phyloP scores from a whole-genome alignment of 2,329 filamentous ascomycete species.

The Apiospora rasikravindrae region DNA sequence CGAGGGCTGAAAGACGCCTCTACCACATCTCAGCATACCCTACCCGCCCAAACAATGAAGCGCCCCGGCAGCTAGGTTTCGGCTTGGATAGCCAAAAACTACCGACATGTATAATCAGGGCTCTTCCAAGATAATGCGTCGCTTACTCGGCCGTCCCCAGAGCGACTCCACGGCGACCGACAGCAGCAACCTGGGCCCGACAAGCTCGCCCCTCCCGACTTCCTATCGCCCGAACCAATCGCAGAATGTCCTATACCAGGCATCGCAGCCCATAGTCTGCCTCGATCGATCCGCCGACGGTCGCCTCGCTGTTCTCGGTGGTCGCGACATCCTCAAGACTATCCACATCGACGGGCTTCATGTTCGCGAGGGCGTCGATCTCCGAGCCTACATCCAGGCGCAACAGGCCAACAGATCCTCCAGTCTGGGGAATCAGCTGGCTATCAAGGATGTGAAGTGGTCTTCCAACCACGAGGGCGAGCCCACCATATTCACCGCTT shows the following conservation, averaged over 20 bases:
- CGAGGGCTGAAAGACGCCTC: not conserved
- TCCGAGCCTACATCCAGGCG: constrained; percentile 60
- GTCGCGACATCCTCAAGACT: constrained; percentile 66
- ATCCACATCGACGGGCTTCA: constrained; percentile 59
- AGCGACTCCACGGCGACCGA: constrained; percentile 53
- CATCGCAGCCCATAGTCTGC: constrained; percentile 59
- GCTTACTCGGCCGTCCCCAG: constrained; percentile 61
- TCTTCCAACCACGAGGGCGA: constrained; percentile 49
- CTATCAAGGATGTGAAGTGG: constrained; percentile 68
- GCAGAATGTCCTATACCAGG: constrained; percentile 59
- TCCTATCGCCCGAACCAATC: constrained; percentile 59
- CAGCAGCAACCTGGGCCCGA: constrained; percentile 46
- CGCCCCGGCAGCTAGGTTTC: constrained; percentile 22
- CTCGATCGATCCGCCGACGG: constrained; percentile 65
- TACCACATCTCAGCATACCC: not conserved
- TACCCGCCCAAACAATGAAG: constrained; percentile 22
- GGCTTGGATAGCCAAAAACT: constrained; percentile 35
- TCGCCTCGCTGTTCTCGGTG: constrained; percentile 60
- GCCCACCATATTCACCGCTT: constrained; percentile 65
- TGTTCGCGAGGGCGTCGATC: constrained; percentile 62
- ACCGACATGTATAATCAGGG: constrained; percentile 52
- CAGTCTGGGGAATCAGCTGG: constrained; percentile 60
- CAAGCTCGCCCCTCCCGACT: constrained; percentile 50
- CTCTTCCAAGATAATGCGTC: constrained; percentile 64
- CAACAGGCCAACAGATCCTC: constrained; percentile 52